phyloP scores from a whole-genome alignment of 2,329 filamentous ascomycete species.

The Didymella segeticola region DNA sequence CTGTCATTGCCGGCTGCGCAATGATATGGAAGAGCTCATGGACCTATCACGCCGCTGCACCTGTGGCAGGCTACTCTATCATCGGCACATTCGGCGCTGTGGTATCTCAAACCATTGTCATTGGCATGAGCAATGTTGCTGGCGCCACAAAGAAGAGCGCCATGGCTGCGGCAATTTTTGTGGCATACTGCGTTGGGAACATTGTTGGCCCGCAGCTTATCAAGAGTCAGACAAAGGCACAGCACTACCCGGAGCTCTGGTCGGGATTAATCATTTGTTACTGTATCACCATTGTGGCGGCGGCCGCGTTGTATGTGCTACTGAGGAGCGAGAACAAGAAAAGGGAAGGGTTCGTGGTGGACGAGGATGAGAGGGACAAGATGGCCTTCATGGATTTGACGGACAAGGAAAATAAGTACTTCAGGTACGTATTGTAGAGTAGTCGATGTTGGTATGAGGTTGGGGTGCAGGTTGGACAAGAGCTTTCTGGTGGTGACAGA shows the following conservation, averaged over 20 bases:
- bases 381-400: conserved; percentile 59
- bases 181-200: conserved; percentile 77
- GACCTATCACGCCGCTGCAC: conserved; percentile 68
- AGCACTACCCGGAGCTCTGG: conserved; percentile 77
- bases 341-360: conserved; percentile 56
- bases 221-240: conserved; percentile 66
- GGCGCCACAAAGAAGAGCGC: conserved; percentile 81
- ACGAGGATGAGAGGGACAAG: conserved; percentile 64
- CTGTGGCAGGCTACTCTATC: conserved; percentile 74
- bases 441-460: not conserved
- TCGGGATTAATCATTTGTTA: conserved; percentile 69
- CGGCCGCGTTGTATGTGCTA: conserved; percentile 64
- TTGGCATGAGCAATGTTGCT: conserved; percentile 72
- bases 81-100: conserved; percentile 77
- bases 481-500: not conserved
- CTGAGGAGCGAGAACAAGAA: conserved; percentile 59
- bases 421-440: conserved; percentile 58
- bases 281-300: conserved; percentile 68
- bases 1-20: conserved; percentile 75
- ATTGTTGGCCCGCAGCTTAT: conserved; percentile 78
- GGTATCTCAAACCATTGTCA: conserved; percentile 65
- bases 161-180: conserved; percentile 76
- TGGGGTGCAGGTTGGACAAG: not conserved
- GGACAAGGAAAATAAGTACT: conserved; percentile 64
- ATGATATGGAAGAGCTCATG: conserved; percentile 75